A percentile compares a stretch with the other conserved stretches of the same genome.
Conservation (phyloP, 1,284 basidiomycete genomes). For the Microbotryomycetes sp. region DNA sequence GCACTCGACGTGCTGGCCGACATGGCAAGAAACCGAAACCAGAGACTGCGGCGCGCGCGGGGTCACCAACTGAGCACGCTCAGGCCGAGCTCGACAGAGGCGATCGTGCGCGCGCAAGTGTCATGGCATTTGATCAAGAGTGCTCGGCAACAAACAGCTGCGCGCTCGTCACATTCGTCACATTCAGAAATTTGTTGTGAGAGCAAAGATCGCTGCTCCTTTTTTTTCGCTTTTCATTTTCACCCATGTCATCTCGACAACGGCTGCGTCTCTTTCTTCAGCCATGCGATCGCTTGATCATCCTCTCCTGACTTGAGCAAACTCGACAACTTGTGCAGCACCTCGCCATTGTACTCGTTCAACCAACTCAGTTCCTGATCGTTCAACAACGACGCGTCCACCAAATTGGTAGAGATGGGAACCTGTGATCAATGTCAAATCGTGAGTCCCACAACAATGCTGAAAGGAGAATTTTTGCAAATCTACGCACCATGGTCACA, state of each 20-base stretch:
- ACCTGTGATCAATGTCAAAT: constrained; percentile 47
- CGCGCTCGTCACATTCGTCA: too few species aligned
- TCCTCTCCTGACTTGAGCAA: constrained; percentile 63
- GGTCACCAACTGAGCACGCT: too few species aligned
- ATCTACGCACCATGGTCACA: constrained; percentile 57
- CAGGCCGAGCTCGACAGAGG: too few species aligned
- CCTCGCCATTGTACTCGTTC: constrained; percentile 75
- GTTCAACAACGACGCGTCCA: constrained; percentile 61
- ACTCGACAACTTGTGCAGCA: constrained; percentile 67
- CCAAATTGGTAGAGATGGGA: constrained; percentile 80
- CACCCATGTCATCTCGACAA: constrained; percentile 33
- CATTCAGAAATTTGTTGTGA: too few species aligned
- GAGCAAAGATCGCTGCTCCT: neutral
- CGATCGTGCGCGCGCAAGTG: too few species aligned
- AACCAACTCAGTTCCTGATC: constrained; percentile 71
- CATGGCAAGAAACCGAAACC: constrained; percentile 8
- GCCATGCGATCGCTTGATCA: constrained; percentile 65
- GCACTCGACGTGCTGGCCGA: neutral
- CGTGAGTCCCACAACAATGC: neutral
- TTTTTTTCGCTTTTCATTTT: neutral
- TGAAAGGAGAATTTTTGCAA: neutral
- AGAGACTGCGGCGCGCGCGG: too few species aligned
- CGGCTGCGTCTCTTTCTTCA: constrained; percentile 60
- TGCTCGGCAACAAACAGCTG: too few species aligned
- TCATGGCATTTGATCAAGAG: too few species aligned